Evolutionary conservation across 129 eudicot species (phyloP).

Genomic region (Lactuca sativa): DNA sequence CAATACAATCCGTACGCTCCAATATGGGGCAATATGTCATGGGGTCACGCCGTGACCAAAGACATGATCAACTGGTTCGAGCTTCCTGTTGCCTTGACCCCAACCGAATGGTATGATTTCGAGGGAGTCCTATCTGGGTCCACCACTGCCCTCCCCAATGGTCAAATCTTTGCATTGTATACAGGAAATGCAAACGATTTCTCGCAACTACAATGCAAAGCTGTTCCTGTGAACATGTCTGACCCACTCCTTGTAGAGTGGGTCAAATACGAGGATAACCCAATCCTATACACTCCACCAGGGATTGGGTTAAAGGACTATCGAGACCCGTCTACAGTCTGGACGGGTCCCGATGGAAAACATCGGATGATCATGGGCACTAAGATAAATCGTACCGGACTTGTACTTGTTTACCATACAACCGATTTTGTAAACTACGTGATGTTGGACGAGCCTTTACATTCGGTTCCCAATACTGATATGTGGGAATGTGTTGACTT

Average conservation of each 20-base stretch:
- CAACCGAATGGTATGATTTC: slow-evolving; percentile 71
- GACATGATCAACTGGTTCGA: slow-evolving; percentile 75
- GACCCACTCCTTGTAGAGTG: slow-evolving; percentile 90
- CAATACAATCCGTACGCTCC: slow-evolving; percentile 83
- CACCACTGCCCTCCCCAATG: slow-evolving; percentile 74
- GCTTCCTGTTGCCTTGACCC: slow-evolving; percentile 67
- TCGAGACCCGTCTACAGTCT: slow-evolving; percentile 88
- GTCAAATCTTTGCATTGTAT: slow-evolving; percentile 67
- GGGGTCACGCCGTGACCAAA: slow-evolving; percentile 89
- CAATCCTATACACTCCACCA: slow-evolving; percentile 73
- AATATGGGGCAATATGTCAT: slow-evolving; percentile 86
- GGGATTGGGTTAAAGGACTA: slow-evolving; percentile 66
- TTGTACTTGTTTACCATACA: slow-evolving; percentile 62
- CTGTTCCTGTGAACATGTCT: slow-evolving; percentile 67
- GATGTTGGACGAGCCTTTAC: slow-evolving; percentile 56
- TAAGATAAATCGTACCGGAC: slow-evolving; percentile 55
- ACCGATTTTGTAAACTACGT: slow-evolving; percentile 55
- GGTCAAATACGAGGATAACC: slow-evolving; percentile 73
- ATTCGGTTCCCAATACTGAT: slow-evolving; percentile 81
- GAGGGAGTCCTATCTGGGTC: slow-evolving; percentile 90
- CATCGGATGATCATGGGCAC: slow-evolving; percentile 79
- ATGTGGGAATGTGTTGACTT: slow-evolving; percentile 99
- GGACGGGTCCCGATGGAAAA: slow-evolving; percentile 73
- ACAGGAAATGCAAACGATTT: slow-evolving; percentile 58
- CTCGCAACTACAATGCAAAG: slow-evolving; percentile 71